phyloP scores from a whole-genome alignment of 192 early-diverging fungal species.

The Linderina pennispora region DNA sequence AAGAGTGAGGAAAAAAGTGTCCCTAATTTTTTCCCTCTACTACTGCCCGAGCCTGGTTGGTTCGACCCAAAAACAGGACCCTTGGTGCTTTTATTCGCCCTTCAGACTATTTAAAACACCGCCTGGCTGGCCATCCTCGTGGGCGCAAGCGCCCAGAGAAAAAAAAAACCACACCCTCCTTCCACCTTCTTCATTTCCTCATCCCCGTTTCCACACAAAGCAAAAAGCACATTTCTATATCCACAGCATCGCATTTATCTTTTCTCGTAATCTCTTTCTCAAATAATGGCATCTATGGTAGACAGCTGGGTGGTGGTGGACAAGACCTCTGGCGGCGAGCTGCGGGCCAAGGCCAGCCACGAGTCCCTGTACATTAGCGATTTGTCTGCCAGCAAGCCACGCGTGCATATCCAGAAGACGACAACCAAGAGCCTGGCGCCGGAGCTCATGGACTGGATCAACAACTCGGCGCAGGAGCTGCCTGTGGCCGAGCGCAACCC shows the following conservation, averaged over 20 bases:
- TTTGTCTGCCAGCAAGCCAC: constrained; percentile 7
- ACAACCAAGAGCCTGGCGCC: constrained; percentile 15
- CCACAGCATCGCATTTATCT: neutral
- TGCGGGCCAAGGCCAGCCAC: constrained; percentile 43
- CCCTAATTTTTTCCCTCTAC: too few species aligned
- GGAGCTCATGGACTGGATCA: constrained; percentile 42
- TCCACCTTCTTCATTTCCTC: neutral
- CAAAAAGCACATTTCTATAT: neutral
- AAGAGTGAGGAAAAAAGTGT: too few species aligned
- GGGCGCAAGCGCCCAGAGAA: too few species aligned
- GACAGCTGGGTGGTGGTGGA: constrained; percentile 49
- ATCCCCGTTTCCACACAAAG: neutral
- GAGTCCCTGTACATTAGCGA: constrained; percentile 40
- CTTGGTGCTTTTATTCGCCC: too few species aligned
- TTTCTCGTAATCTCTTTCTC: neutral
- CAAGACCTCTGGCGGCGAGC: constrained; percentile 31
- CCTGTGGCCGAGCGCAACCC: constrained; percentile 26
- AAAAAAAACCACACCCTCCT: too few species aligned
- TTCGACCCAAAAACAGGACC: too few species aligned
- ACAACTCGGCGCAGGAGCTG: constrained; percentile 30
- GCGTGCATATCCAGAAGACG: constrained; percentile 30
- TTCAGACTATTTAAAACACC: neutral
- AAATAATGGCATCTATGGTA: constrained; percentile 1
- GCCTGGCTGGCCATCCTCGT: too few species aligned
- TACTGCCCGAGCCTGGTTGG: too few species aligned